Evolutionary conservation across 768 basidiomycete genomes (phyloP), one percentile per base, ranked within the genome.

Genomic region (Sporobolomyces roseus): DNA sequence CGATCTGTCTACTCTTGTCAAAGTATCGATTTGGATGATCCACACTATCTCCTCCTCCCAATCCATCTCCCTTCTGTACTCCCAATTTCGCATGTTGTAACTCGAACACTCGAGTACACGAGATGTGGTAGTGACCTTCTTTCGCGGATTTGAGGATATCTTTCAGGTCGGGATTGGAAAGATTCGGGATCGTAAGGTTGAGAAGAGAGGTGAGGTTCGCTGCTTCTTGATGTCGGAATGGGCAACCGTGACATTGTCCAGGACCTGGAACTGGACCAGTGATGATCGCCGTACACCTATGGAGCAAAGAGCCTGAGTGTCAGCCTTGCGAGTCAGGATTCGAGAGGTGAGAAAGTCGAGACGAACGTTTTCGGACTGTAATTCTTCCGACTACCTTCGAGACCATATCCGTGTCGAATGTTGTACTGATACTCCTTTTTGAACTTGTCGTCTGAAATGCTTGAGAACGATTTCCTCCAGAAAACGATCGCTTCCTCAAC

Each of bases 341-440:
- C n/a, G 8, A 17, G 33, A 54, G 17, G 32, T 9, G 53, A 54
- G 29, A 32, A 30, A 19, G 16, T 12, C 27, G 21, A 48, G 29
- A 74, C 82, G 51, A 66, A 90, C 94, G 85, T 93, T 80, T 88
- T 91, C 1, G 96, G 92, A 2, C 90, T 84, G 78, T 99, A 99
- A 76, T 97, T 97, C 46, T 88, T 89, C 50, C 94, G 85, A 78
- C 88, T 91, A 14, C 96, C 96, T 77, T 98, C 96, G 59, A 96
- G 80, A 43, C 96, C 96, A 75, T 87, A 99, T 7, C 86, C 87
- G 78, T 99, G 96, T 51, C 94, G 87, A 74, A 99, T 93, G 73
- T 98, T 99, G 78, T 99, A 99, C 75, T 86, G 88, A 83, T 97
- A 88, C 77, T 96, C 90, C 77, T 98, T 99, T 82, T 93, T 94